These are phyloP conservation scores for Quercus parvula DNA, from an alignment of 306 rosid species.

Conservation along the genomic window DNA sequence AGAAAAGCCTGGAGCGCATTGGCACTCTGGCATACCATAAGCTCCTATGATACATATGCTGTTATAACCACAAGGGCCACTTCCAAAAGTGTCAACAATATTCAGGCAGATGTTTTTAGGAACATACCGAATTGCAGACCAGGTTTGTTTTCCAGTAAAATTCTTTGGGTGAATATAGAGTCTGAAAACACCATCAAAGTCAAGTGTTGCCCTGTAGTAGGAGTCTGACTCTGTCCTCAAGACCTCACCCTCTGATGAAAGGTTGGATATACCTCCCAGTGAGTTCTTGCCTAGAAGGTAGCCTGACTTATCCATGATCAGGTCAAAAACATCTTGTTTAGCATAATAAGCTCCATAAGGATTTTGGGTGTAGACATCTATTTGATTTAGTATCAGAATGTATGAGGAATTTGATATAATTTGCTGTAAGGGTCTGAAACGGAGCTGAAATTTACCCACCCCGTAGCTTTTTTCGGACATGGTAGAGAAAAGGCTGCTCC, in stretches of 20 bases:
- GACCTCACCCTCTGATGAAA: not conserved
- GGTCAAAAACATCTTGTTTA: not conserved
- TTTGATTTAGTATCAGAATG: not conserved
- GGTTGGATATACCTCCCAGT: not conserved
- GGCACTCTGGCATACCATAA: not conserved
- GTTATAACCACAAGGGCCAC: conserved; percentile 5
- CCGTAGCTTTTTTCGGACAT: not conserved
- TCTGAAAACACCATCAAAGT: not conserved
- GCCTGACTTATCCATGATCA: not conserved
- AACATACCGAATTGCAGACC: not conserved
- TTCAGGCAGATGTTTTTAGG: not conserved
- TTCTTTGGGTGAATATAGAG: not conserved
- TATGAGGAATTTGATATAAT: not conserved
- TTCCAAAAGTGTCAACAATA: not conserved
- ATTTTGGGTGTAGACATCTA: not conserved
- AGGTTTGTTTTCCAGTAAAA: not conserved
- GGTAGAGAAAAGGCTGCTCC: not conserved
- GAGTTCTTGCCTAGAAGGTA: too few species aligned
- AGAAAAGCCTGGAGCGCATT: not conserved
- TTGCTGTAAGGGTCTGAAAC: not conserved
- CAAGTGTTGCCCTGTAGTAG: not conserved
- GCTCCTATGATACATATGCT: not conserved
- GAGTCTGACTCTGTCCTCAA: not conserved
- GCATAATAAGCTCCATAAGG: not conserved
- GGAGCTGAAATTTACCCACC: not conserved